Evolutionary conservation across 257 asterid species (phyloP).

Genomic region (Nicotiana benthamiana): DNA sequence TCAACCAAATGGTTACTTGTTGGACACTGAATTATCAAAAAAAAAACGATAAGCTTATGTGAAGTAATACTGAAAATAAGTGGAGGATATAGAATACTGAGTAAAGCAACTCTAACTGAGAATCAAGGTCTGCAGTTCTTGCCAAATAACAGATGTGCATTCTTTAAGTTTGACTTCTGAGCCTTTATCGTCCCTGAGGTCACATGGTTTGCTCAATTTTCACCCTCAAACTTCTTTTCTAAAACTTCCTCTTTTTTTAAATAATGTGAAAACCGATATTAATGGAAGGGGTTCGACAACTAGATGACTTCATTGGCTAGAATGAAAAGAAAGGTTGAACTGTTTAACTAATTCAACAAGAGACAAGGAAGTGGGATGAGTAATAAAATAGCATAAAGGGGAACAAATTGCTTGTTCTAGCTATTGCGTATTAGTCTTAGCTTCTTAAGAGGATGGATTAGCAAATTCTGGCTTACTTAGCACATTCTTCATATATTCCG

Average conservation of each 20-base stretch:
- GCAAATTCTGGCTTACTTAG: constrained; percentile 49
- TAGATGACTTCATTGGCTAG: not conserved
- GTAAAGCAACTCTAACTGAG: constrained; percentile 1
- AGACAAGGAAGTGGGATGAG: not conserved
- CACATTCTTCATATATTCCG: constrained; percentile 96
- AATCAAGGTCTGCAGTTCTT: not conserved
- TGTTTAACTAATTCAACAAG: not conserved
- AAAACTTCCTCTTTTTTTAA: not conserved
- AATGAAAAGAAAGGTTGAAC: not conserved
- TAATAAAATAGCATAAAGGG: not conserved
- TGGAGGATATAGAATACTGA: not conserved
- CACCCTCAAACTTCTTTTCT: not conserved
- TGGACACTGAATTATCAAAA: not conserved
- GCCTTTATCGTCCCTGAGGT: not conserved
- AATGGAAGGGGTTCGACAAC: not conserved
- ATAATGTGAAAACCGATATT: not conserved
- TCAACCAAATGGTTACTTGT: not conserved
- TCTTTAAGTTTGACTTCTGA: not conserved
- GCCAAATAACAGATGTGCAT: not conserved
- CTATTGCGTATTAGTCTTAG: not conserved
- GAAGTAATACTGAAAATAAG: not conserved
- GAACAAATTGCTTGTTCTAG: not conserved
- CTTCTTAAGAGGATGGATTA: not conserved
- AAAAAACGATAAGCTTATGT: not conserved
- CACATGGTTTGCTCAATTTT: not conserved